These are phyloP conservation scores for Lepiota subincarnata DNA, from an alignment of 768 basidiomycete genomes.

Conservation along the genomic window DNA sequence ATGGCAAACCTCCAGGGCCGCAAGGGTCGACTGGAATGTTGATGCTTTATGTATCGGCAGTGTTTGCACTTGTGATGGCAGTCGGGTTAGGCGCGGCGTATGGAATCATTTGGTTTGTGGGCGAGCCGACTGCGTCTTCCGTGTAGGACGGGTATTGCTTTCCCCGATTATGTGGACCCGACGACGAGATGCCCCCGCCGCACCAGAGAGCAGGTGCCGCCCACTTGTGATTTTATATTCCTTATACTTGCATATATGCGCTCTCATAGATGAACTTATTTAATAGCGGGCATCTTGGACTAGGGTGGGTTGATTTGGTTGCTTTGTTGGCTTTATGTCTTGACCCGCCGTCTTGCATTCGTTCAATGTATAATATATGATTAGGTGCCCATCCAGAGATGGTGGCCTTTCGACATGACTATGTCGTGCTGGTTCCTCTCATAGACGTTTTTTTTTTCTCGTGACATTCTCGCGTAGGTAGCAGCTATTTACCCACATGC, in stretches of 20 bases:
- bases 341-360: background rate
- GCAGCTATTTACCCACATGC: too few species aligned
- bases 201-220: background rate
- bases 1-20: conserved; percentile 10
- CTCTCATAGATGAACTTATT: too few species aligned
- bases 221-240: too few species aligned
- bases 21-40: conserved; percentile 20
- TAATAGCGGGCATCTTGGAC: too few species aligned
- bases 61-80: conserved; percentile 20
- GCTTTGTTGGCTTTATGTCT: background rate
- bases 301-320: background rate
- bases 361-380: too few species aligned
- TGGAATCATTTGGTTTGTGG: conserved; percentile 16
- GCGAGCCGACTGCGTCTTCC: conserved; percentile 3
- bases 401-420: too few species aligned
- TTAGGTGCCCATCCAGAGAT: too few species aligned
- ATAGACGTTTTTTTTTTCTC: background rate
- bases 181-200: background rate
- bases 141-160: background rate
- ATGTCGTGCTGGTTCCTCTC: background rate
- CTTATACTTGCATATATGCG: too few species aligned
- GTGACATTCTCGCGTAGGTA: background rate
- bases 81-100: conserved; percentile 21
- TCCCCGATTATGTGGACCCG: background rate
- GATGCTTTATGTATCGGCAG: conserved; percentile 27